Percentiles rank a stretch among this genome's conserved stretches.
These are phyloP conservation scores for Debaryomyces nepalensis DNA, from an alignment of 1,139 yeast species.

Conservation along the genomic window DNA sequence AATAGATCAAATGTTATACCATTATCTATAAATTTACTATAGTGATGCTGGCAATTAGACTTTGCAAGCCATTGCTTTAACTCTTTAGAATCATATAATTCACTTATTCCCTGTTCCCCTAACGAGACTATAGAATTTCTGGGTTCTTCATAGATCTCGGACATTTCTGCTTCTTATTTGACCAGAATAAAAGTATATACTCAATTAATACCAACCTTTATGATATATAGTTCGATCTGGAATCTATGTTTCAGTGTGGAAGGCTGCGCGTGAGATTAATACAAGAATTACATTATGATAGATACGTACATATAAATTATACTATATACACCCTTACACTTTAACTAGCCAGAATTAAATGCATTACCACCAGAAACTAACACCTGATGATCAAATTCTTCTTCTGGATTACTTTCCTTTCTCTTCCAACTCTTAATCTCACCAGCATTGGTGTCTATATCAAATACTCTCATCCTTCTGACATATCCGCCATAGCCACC, in stretches of 20 bases:
- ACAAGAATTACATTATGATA: background rate
- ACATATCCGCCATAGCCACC: slow-evolving; percentile 88
- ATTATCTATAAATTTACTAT: slow-evolving; percentile 43
- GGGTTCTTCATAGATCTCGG: background rate
- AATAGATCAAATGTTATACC: slow-evolving; percentile 65
- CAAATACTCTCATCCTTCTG: slow-evolving; percentile 74
- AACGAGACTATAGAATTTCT: background rate
- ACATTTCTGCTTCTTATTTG: background rate
- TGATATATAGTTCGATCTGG: slow-evolving; percentile 3
- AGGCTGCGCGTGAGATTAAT: slow-evolving; percentile 10
- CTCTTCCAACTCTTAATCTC: slow-evolving; percentile 77
- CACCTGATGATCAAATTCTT: slow-evolving; percentile 58
- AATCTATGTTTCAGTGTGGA: slow-evolving; percentile 10
- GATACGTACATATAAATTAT: slow-evolving; percentile 5
- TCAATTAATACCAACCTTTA: background rate
- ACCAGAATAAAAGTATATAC: slow-evolving; percentile 1
- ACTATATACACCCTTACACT: slow-evolving; percentile 6
- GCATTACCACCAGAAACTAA: slow-evolving; percentile 27
- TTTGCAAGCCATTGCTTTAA: slow-evolving; percentile 43
- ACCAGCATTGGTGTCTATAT: slow-evolving; percentile 58
- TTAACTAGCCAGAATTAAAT: slow-evolving; percentile 4
- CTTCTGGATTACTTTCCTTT: slow-evolving; percentile 56
- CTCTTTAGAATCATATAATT: slow-evolving; percentile 20
- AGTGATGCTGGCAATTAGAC: slow-evolving; percentile 44
- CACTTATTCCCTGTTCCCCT: slow-evolving; percentile 3